These are phyloP conservation scores for Quercus lobata DNA, from an alignment of 331 rosid species.

Conservation along the genomic window DNA sequence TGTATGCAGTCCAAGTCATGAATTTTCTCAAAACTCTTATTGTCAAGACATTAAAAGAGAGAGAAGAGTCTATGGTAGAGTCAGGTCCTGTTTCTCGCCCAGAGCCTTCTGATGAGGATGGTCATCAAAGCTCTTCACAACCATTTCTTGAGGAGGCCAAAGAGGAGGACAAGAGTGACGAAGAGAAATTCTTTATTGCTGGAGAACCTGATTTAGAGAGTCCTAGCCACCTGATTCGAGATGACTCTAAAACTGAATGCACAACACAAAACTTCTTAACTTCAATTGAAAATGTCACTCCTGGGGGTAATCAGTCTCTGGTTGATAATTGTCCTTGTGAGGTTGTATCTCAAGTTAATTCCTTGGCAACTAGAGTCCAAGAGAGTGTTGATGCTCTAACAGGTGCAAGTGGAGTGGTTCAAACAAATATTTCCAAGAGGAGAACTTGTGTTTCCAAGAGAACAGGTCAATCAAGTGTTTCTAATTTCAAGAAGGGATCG, in stretches of 20 bases:
- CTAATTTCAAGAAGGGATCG: slow-evolving; percentile 33
- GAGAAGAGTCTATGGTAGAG: slow-evolving; percentile 75
- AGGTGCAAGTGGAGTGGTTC: slow-evolving; percentile 28
- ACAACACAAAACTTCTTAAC: slow-evolving; percentile 43
- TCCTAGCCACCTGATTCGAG: slow-evolving; percentile 28
- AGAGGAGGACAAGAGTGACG: slow-evolving; percentile 42
- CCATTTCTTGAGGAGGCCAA: slow-evolving; percentile 30
- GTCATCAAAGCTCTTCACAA: slow-evolving; percentile 52
- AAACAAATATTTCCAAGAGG: slow-evolving; percentile 35
- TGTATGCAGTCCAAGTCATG: slow-evolving; percentile 98
- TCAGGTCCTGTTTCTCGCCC: slow-evolving; percentile 41
- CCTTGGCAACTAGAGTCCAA: slow-evolving; percentile 44
- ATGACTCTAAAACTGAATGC: slow-evolving; percentile 27
- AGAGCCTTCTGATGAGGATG: slow-evolving; percentile 70
- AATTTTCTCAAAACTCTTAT: slow-evolving; percentile 92
- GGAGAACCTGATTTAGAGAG: slow-evolving; percentile 51
- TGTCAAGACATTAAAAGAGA: slow-evolving; percentile 59
- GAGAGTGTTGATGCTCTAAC: slow-evolving; percentile 25
- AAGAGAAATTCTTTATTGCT: slow-evolving; percentile 33
- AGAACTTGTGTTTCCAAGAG: slow-evolving; percentile 44
- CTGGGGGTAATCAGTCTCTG: slow-evolving; percentile 48
- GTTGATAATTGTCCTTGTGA: slow-evolving; percentile 62
- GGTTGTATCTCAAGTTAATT: slow-evolving; percentile 57
- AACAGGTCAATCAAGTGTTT: slow-evolving; percentile 40
- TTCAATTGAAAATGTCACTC: slow-evolving; percentile 38